These are phyloP conservation scores for Acanthamoeba triangularis DNA, from an alignment of 208 protist species.

Conservation along the genomic window DNA sequence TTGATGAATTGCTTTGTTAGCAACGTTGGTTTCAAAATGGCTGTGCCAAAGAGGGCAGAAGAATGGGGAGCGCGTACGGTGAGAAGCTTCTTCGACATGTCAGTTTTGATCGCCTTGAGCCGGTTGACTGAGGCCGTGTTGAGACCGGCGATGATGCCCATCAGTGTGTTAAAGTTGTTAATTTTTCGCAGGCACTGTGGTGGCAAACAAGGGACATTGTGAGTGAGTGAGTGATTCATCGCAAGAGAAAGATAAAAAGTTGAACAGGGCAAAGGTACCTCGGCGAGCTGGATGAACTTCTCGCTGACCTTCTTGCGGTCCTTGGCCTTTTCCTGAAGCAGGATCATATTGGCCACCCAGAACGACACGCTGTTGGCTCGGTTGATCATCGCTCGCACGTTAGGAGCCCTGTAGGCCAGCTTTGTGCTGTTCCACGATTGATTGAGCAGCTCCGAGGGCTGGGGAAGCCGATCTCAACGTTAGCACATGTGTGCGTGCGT, in stretches of 20 bases:
- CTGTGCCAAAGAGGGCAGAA: background rate
- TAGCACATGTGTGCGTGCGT: background rate
- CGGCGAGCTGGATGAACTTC: constrained; percentile 87
- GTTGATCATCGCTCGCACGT: constrained; percentile 90
- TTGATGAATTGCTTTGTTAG: too few relatives aligned
- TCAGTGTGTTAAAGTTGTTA: constrained; percentile 87
- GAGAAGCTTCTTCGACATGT: constrained; percentile 78
- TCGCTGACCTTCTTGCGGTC: constrained; percentile 80
- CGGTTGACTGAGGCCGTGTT: constrained; percentile 83
- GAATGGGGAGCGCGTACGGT: background rate
- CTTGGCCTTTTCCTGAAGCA: constrained; percentile 80
- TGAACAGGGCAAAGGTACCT: background rate
- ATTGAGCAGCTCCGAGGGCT: constrained; percentile 88
- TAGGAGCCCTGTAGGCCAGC: constrained; percentile 84
- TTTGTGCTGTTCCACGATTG: constrained; percentile 90
- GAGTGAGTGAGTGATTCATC: background rate
- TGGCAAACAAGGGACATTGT: background rate
- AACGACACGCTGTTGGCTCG: constrained; percentile 89
- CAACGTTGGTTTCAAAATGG: background rate
- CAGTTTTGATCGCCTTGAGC: constrained; percentile 85
- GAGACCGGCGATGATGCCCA: constrained; percentile 85
- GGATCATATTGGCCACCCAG: constrained; percentile 87
- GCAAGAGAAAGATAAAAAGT: background rate
- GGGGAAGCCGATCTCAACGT: background rate
- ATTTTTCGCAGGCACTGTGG: constrained; percentile 81